phyloP scores from a whole-genome alignment of 1,139 yeast genomes.

The Spathaspora sp. region DNA sequence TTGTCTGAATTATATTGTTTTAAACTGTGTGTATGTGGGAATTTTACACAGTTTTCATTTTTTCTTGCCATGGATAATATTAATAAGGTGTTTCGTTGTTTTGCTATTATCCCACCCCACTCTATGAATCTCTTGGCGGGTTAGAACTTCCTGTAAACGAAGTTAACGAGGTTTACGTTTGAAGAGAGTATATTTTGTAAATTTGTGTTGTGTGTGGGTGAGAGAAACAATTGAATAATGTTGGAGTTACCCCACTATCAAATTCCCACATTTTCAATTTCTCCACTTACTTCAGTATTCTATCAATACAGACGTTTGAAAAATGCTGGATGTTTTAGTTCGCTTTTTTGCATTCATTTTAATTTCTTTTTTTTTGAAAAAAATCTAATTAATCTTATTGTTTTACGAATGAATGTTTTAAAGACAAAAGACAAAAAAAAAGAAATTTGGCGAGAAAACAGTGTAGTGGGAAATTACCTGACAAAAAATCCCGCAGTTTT shows the following conservation, averaged over 20 bases:
- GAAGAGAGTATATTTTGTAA: background rate
- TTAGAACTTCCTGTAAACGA: background rate
- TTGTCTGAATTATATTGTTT: background rate
- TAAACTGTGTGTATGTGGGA: background rate
- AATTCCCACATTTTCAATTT: background rate
- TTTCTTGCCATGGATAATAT: background rate
- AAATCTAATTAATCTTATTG: background rate
- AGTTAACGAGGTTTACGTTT: background rate
- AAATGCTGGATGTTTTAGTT: background rate
- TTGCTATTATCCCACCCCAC: background rate
- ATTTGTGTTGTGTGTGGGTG: background rate
- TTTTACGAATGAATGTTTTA: too few relatives aligned
- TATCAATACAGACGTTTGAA: background rate
- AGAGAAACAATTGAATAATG: background rate
- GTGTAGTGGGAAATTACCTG: too few relatives aligned
- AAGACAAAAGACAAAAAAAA: background rate
- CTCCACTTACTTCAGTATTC: background rate
- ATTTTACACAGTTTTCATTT: background rate
- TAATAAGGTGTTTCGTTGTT: background rate
- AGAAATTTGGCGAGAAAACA: too few relatives aligned
- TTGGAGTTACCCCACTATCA: background rate
- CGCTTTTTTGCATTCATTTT: background rate
- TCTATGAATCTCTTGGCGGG: background rate
- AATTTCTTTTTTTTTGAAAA: background rate
- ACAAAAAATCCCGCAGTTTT: too few relatives aligned